Evolutionary conservation across 2,329 filamentous ascomycete species (phyloP).

Genomic region (Septoria petroselini): DNA sequence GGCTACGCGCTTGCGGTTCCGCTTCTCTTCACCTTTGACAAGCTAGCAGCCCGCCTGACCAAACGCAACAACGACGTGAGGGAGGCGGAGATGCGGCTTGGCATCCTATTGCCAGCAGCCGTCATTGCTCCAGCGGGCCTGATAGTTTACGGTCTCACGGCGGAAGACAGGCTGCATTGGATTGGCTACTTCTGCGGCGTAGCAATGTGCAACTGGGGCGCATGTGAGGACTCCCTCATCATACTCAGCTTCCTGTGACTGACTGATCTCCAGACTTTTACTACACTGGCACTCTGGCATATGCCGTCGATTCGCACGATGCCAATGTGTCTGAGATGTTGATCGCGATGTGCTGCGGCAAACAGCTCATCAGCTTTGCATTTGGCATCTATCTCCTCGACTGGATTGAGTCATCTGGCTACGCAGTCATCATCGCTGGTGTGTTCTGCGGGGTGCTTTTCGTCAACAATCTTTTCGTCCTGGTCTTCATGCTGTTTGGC

Average conservation of each 20-base stretch:
- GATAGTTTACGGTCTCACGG: slow-evolving; percentile 39
- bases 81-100: slow-evolving; percentile 36
- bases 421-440: slow-evolving; percentile 38
- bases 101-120: slow-evolving; percentile 38
- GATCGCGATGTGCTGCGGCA: slow-evolving; percentile 43
- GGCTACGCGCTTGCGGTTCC: slow-evolving; percentile 39
- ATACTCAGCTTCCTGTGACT: background rate
- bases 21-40: slow-evolving; percentile 34
- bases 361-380: slow-evolving; percentile 39
- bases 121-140: slow-evolving; percentile 38
- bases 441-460: slow-evolving; percentile 38
- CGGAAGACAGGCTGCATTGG: slow-evolving; percentile 38
- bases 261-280: slow-evolving; percentile 15
- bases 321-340: slow-evolving; percentile 62
- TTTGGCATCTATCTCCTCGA: slow-evolving; percentile 38
- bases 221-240: slow-evolving; percentile 28
- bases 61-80: slow-evolving; percentile 31
- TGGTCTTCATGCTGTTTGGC: slow-evolving; percentile 39
- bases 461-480: slow-evolving; percentile 37
- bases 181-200: slow-evolving; percentile 41
- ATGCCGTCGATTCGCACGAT: slow-evolving; percentile 59
- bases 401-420: slow-evolving; percentile 38
- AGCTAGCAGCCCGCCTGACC: slow-evolving; percentile 35
- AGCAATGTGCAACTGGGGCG: slow-evolving; percentile 39
- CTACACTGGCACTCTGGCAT: slow-evolving; percentile 55